These are phyloP conservation scores for Pouteria campechiana DNA, from an alignment of 179 eudicot species.

Conservation along the genomic window DNA sequence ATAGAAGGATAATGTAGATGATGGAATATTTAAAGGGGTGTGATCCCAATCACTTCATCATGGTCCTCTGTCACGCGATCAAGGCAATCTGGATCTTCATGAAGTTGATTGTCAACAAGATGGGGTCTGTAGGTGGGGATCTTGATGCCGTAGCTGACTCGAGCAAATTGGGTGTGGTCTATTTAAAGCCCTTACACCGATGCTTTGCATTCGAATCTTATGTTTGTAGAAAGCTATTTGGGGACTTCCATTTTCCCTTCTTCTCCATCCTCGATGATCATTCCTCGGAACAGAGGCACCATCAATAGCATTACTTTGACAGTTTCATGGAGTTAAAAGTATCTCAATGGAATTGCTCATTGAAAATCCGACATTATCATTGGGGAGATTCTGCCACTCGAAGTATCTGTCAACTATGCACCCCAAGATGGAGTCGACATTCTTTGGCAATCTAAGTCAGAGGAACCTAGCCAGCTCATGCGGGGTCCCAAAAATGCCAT, in stretches of 20 bases:
- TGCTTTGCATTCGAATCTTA: slow-evolving; percentile 84
- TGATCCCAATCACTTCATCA: too few relatives aligned
- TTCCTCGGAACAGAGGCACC: slow-evolving; percentile 42
- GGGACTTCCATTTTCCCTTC: slow-evolving; percentile 60
- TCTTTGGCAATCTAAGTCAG: slow-evolving; percentile 88
- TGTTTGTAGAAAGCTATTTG: slow-evolving; percentile 77
- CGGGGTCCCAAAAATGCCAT: slow-evolving; percentile 90
- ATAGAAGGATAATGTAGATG: too few relatives aligned
- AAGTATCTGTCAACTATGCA: slow-evolving; percentile 67
- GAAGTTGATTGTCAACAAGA: slow-evolving; percentile 94
- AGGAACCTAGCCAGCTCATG: slow-evolving; percentile 69
- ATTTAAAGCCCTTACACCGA: slow-evolving; percentile 80
- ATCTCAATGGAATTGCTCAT: slow-evolving; percentile 78
- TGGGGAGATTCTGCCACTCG: slow-evolving; percentile 74
- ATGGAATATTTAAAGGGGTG: too few relatives aligned
- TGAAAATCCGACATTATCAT: slow-evolving; percentile 65
- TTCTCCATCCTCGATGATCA: slow-evolving; percentile 53
- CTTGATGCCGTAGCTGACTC: slow-evolving; percentile 91
- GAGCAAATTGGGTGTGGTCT: slow-evolving; percentile 54
- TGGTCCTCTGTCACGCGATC: too few relatives aligned
- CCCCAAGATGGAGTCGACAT: slow-evolving; percentile 88
- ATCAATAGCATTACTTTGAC: slow-evolving; percentile 75
- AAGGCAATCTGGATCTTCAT: slow-evolving; percentile 88
- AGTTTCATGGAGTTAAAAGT: slow-evolving; percentile 67
- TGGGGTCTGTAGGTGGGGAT: slow-evolving; percentile 98